These are phyloP conservation scores for Pneumocystis wakefieldiae DNA, from an alignment of 1,139 yeast species.

Conservation along the genomic window DNA sequence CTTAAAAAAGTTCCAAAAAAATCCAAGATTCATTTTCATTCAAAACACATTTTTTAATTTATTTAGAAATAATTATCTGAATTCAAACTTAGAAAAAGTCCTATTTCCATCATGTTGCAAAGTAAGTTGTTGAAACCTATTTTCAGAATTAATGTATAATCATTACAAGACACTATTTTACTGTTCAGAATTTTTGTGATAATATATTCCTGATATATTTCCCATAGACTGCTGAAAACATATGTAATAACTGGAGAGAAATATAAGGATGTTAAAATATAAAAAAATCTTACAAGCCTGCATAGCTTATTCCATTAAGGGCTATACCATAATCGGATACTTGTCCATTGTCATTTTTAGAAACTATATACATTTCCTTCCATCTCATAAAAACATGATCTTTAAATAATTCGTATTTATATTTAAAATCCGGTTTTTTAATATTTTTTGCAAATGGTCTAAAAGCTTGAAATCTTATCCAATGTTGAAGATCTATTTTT, in stretches of 20 bases:
- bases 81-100: neutral
- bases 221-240: neutral
- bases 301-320: conserved; percentile 1
- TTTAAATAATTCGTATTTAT: neutral
- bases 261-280: neutral
- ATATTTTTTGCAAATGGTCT: neutral
- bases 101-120: neutral
- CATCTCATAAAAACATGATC: conserved; percentile 2
- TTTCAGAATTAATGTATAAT: neutral
- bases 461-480: conserved; percentile 1
- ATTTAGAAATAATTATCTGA: neutral
- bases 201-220: neutral
- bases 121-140: neutral
- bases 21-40: no score
- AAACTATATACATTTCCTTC: conserved; percentile 1
- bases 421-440: neutral
- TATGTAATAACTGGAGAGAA: neutral
- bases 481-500: conserved; percentile 1
- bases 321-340: neutral
- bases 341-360: neutral
- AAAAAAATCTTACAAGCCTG: conserved; percentile 1
- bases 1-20: no score
- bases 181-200: neutral
- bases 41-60: no score
- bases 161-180: neutral